Evolutionary conservation across 2,329 filamentous ascomycete species (phyloP).

Genomic region (Epichloe scottii): DNA sequence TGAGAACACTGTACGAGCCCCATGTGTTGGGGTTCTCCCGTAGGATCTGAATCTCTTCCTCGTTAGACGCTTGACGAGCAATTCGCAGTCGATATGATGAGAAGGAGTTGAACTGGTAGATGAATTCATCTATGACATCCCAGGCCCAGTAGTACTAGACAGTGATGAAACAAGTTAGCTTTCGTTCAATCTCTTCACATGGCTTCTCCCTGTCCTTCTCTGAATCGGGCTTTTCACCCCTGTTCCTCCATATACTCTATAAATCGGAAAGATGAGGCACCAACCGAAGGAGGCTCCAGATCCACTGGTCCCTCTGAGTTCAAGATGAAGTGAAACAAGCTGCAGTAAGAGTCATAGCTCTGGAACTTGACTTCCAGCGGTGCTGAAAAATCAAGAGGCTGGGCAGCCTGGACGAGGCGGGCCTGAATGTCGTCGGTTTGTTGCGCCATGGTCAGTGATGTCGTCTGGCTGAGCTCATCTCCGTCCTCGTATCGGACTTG

Average conservation of each 20-base stretch:
- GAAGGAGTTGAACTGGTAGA: conserved; percentile 99
- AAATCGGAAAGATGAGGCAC: conserved; percentile 17
- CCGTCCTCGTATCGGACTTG: conserved; percentile 90
- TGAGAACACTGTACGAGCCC: conserved; percentile 98
- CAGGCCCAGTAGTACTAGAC: conserved; percentile 95
- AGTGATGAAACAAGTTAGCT: background rate
- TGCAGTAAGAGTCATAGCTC: conserved; percentile 99
- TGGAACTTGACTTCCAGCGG: conserved; percentile 94
- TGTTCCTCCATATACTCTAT: background rate
- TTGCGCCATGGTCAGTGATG: conserved; percentile 54
- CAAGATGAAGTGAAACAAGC: conserved; percentile 95
- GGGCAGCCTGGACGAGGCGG: conserved; percentile 79
- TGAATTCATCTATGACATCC: conserved; percentile 99
- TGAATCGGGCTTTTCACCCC: too few relatives aligned
- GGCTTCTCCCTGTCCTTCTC: background rate
- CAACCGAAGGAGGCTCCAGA: conserved; percentile 87
- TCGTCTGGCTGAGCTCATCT: conserved; percentile 65
- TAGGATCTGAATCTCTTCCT: conserved; percentile 83
- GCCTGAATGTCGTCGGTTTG: conserved; percentile 88
- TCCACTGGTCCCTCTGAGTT: conserved; percentile 99
- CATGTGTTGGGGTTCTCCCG: conserved; percentile 97
- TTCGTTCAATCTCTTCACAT: conserved; percentile 2
- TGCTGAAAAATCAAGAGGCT: conserved; percentile 90
- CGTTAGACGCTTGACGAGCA: conserved; percentile 69
- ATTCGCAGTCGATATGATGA: conserved; percentile 91